Conservation (phyloP, 2,329 filamentous ascomycete species). For the Aspergillus nomiae region DNA sequence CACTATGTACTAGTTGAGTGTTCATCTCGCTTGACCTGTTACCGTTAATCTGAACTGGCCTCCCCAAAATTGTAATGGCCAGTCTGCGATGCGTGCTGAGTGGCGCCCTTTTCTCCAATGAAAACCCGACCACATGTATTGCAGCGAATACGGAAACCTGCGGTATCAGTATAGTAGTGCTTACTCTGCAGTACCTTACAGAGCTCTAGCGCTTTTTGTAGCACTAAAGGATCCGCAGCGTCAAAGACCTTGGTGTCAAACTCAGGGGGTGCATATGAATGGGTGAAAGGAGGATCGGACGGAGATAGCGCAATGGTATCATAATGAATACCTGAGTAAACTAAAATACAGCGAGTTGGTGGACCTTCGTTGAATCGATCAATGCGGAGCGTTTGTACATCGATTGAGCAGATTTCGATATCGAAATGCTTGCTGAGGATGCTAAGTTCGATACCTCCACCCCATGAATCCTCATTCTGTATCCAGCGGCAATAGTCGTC, state of each 20-base stretch:
- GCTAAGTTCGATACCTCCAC: constrained; percentile 84
- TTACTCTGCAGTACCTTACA: constrained; percentile 67
- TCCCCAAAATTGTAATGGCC: constrained; percentile 55
- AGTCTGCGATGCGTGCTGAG: constrained; percentile 48
- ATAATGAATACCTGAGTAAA: constrained; percentile 93
- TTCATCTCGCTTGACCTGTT: background rate
- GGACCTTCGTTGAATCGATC: constrained; percentile 79
- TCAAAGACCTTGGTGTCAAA: constrained; percentile 78
- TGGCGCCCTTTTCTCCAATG: constrained; percentile 49
- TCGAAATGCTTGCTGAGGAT: constrained; percentile 84
- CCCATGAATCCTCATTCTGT: constrained; percentile 79
- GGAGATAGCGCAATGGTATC: constrained; percentile 80
- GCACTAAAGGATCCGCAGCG: constrained; percentile 54
- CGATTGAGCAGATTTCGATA: constrained; percentile 81
- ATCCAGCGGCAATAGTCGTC: constrained; percentile 82
- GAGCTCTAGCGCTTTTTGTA: constrained; percentile 64
- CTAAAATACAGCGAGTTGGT: constrained; percentile 70
- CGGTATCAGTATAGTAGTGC: constrained; percentile 88
- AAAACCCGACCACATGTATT: constrained; percentile 57
- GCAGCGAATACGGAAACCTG: constrained; percentile 76
- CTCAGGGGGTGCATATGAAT: constrained; percentile 65
- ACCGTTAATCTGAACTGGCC: constrained; percentile 30
- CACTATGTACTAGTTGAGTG: background rate
- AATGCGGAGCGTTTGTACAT: constrained; percentile 69
- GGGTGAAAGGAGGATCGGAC: constrained; percentile 58